These are phyloP conservation scores for Naganishia friedmannii DNA, from an alignment of 768 basidiomycete genomes.

Conservation along the genomic window DNA sequence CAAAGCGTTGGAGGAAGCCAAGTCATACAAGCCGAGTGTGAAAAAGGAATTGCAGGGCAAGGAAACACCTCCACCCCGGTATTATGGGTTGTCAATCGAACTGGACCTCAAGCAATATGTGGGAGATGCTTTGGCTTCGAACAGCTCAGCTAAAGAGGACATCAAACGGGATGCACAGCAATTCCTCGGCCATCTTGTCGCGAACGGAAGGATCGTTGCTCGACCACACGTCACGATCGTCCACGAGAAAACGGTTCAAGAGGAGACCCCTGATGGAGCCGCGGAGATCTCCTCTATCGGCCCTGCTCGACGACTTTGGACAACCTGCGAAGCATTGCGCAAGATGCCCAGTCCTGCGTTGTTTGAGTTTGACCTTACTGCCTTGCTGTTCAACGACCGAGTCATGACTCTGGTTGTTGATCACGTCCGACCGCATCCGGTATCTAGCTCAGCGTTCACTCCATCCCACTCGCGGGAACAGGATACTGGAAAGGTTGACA, in stretches of 20 bases:
- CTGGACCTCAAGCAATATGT: conserved; percentile 62
- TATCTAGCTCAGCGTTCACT: too few species aligned
- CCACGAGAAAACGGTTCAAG: conserved; percentile 60
- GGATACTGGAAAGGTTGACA: not conserved
- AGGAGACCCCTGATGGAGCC: conserved; percentile 38
- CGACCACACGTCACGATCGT: conserved; percentile 84
- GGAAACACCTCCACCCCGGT: conserved; percentile 57
- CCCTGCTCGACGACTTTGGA: conserved; percentile 55
- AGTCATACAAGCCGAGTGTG: conserved; percentile 54
- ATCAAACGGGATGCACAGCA: conserved; percentile 42
- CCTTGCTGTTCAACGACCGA: conserved; percentile 69
- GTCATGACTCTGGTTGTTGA: conserved; percentile 79
- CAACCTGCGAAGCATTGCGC: conserved; percentile 58
- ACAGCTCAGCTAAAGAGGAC: not conserved
- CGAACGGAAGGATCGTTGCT: conserved; percentile 57
- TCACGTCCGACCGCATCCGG: conserved; percentile 55
- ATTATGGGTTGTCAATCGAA: conserved; percentile 76
- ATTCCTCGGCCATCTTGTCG: conserved; percentile 60
- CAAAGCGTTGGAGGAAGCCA: conserved; percentile 57
- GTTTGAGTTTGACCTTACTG: conserved; percentile 62
- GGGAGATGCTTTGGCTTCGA: conserved; percentile 40
- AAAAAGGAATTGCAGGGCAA: conserved; percentile 52
- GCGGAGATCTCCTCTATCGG: conserved; percentile 11
- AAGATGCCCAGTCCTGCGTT: conserved; percentile 54
- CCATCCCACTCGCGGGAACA: not conserved